Conservation (phyloP, 345 rosid genomes). For the Lepidium didymum region DNA sequence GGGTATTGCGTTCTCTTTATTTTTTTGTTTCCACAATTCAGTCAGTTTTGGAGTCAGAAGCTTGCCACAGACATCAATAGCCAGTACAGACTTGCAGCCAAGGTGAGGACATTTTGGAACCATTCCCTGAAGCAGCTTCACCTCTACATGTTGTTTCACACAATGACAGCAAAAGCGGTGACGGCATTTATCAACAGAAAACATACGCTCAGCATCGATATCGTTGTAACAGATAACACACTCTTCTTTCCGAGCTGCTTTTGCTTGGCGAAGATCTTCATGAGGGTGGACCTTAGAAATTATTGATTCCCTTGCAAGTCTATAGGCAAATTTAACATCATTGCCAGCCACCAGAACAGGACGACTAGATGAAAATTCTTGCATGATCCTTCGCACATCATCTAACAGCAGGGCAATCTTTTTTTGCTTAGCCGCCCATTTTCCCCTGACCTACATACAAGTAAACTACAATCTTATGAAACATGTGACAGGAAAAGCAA, state of each 20-base stretch:
- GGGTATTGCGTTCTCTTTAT: constrained; percentile 60
- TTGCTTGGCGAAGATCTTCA: constrained; percentile 31
- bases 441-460: constrained; percentile 12
- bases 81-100: constrained; percentile 52
- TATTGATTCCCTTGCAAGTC: constrained; percentile 70
- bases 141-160: constrained; percentile 73
- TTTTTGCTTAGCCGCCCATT: constrained; percentile 19
- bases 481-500: neutral
- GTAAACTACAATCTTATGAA: neutral
- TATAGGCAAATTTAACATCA: constrained; percentile 43
- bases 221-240: constrained; percentile 62
- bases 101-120: constrained; percentile 65
- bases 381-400: constrained; percentile 7
- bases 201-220: constrained; percentile 39
- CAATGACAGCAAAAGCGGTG: constrained; percentile 72
- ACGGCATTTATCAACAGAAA: constrained; percentile 50
- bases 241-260: constrained; percentile 37
- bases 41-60: constrained; percentile 54
- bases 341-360: constrained; percentile 32
- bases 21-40: constrained; percentile 42
- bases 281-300: constrained; percentile 40
- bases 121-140: constrained; percentile 58
- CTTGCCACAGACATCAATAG: constrained; percentile 42
- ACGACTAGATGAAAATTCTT: neutral
- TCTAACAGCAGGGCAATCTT: constrained; percentile 31